Conservation (phyloP, 1,284 basidiomycete genomes). For the Limonomyces culmigenus region DNA sequence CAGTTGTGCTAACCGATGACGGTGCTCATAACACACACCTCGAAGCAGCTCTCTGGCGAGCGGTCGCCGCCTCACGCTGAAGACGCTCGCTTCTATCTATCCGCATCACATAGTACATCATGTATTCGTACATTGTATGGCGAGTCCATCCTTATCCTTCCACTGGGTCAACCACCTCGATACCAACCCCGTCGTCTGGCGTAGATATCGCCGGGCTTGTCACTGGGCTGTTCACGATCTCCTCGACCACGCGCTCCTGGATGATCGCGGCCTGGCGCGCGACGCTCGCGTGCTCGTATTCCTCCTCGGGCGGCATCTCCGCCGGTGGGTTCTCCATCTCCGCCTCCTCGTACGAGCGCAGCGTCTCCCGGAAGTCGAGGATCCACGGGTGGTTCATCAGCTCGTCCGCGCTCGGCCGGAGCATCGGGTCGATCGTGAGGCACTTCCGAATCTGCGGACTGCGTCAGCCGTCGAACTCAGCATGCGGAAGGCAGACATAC, state of each 20-base stretch:
- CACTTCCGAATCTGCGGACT: slow-evolving; percentile 56
- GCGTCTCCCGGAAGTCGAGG: slow-evolving; percentile 54
- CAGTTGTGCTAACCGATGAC: no score
- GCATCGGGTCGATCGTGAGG: slow-evolving; percentile 75
- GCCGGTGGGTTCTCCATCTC: slow-evolving; percentile 34
- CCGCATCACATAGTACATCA: no score
- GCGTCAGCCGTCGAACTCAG: background rate
- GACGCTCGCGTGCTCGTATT: slow-evolving; percentile 31
- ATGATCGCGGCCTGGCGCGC: slow-evolving; percentile 37
- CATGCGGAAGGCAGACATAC: background rate
- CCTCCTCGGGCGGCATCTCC: slow-evolving; percentile 27
- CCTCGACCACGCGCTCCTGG: slow-evolving; percentile 43
- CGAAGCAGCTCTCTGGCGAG: no score
- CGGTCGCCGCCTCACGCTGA: no score
- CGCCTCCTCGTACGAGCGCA: slow-evolving; percentile 48
- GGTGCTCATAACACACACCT: no score
- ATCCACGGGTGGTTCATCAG: slow-evolving; percentile 90
- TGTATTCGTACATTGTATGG: no score
- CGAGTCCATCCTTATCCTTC: no score
- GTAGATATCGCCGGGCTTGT: no score
- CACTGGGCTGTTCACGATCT: slow-evolving; percentile 17
- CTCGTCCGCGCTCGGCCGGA: slow-evolving; percentile 74
- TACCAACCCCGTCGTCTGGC: no score
- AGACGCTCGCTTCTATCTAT: no score
- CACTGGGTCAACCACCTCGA: no score